phyloP scores from a whole-genome alignment of 306 rosid species.

The Gynostemma pentaphyllum region DNA sequence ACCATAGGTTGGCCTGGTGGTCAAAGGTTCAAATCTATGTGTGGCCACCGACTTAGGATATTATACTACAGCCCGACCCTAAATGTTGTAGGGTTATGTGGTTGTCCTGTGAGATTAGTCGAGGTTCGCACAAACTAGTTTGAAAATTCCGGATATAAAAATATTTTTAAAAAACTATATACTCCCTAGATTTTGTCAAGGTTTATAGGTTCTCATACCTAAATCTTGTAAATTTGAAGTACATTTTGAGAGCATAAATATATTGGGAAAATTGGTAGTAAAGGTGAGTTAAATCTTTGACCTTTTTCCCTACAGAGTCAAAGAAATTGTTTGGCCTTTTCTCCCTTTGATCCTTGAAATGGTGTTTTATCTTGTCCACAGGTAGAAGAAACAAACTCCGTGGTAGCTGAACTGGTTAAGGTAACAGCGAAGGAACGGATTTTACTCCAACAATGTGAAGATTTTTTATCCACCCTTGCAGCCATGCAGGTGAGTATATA shows the following conservation, averaged over 20 bases:
- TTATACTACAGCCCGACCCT: too few relatives aligned
- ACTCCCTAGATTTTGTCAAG: too few relatives aligned
- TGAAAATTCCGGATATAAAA: too few relatives aligned
- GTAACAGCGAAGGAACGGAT: constrained; percentile 16
- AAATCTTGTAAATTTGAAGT: too few relatives aligned
- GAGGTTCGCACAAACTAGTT: too few relatives aligned
- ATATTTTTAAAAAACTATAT: too few relatives aligned
- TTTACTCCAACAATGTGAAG: constrained; percentile 15
- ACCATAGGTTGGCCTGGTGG: not conserved
- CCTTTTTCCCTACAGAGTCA: not conserved
- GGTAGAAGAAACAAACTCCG: constrained; percentile 20
- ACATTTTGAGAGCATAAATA: not conserved
- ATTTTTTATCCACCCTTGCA: constrained; percentile 14
- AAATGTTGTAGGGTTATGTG: too few relatives aligned
- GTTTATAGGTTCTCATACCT: too few relatives aligned
- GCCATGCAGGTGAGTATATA: constrained; percentile 12
- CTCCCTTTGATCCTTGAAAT: not conserved
- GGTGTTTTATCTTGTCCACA: not conserved
- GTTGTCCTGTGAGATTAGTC: too few relatives aligned
- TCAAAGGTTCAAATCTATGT: too few relatives aligned
- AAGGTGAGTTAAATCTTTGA: not conserved
- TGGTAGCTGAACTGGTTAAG: constrained; percentile 18
- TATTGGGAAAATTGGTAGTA: not conserved
- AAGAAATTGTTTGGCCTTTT: not conserved
- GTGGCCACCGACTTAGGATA: too few relatives aligned